A percentile compares a stretch with the other conserved stretches of the same genome.
Conservation (phyloP, 805 yeast genomes). For the Metschnikowia matae region DNA sequence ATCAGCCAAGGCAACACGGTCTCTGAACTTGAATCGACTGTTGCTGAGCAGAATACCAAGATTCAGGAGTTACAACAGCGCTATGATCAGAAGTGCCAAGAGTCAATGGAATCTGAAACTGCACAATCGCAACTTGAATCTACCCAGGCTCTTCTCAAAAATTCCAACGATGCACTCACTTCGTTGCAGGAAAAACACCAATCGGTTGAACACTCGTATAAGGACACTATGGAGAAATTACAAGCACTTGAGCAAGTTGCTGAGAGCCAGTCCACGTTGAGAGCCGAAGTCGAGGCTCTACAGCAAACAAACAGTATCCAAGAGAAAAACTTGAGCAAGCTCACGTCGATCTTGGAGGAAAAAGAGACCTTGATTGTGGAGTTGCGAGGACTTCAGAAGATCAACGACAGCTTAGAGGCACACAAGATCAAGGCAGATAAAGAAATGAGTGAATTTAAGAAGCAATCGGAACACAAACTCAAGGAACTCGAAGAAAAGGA, state of each 20-base stretch:
- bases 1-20: conserved; percentile 1
- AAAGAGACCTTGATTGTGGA: conserved; percentile 3
- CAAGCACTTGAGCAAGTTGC: neutral
- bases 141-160: neutral
- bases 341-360: conserved; percentile 4
- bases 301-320: conserved; percentile 1
- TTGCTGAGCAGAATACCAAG: neutral
- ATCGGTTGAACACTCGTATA: neutral
- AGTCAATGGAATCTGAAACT: neutral
- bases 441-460: neutral
- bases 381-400: neutral
- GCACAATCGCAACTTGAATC: neutral
- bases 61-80: neutral
- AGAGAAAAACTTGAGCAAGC: conserved; percentile 2
- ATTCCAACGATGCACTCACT: neutral
- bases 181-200: neutral
- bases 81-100: neutral
- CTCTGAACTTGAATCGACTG: neutral
- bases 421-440: conserved; percentile 1
- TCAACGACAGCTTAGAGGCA: conserved; percentile 1
- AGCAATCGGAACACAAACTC: neutral
- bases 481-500: neutral
- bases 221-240: neutral
- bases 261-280: neutral
- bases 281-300: neutral